phyloP scores from a whole-genome alignment of 2,329 filamentous ascomycete species.

The Corynespora cassiicola region DNA sequence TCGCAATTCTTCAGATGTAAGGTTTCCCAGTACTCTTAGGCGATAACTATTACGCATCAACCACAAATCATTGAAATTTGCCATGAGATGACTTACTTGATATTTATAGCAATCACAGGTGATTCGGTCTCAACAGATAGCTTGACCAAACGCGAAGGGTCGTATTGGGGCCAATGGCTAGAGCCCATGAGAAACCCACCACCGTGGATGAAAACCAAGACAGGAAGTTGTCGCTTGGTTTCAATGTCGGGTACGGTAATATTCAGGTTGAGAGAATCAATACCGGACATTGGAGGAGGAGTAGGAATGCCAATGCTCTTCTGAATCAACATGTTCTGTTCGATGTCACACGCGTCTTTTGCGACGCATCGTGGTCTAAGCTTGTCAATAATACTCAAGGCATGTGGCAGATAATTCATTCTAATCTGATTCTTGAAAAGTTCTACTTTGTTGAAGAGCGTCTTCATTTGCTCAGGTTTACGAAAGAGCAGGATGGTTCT shows the following conservation, averaged over 20 bases:
- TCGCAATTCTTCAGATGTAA: slow-evolving; percentile 56
- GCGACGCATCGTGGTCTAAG: slow-evolving; percentile 23
- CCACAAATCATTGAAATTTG: neutral
- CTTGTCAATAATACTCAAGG: slow-evolving; percentile 1
- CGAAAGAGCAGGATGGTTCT: neutral
- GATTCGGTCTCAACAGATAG: slow-evolving; percentile 46
- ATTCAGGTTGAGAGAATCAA: slow-evolving; percentile 59
- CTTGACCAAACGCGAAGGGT: slow-evolving; percentile 52
- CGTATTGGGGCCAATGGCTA: slow-evolving; percentile 59
- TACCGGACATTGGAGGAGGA: slow-evolving; percentile 47
- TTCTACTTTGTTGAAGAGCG: no score
- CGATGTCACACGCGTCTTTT: slow-evolving; percentile 20
- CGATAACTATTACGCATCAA: slow-evolving; percentile 24
- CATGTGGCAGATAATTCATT: neutral
- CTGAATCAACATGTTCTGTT: slow-evolving; percentile 29
- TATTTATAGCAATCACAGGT: slow-evolving; percentile 50
- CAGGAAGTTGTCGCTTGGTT: slow-evolving; percentile 47
- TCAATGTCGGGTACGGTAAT: slow-evolving; percentile 46
- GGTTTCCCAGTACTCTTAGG: slow-evolving; percentile 30
- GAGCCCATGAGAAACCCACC: slow-evolving; percentile 57
- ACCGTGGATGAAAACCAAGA: slow-evolving; percentile 61
- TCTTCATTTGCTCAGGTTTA: no score
- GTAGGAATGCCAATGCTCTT: slow-evolving; percentile 15
- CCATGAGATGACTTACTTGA: slow-evolving; percentile 49
- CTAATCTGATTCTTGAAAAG: neutral